These are phyloP conservation scores for Leccinum variicolor DNA, from an alignment of 768 basidiomycete species.

Conservation along the genomic window DNA sequence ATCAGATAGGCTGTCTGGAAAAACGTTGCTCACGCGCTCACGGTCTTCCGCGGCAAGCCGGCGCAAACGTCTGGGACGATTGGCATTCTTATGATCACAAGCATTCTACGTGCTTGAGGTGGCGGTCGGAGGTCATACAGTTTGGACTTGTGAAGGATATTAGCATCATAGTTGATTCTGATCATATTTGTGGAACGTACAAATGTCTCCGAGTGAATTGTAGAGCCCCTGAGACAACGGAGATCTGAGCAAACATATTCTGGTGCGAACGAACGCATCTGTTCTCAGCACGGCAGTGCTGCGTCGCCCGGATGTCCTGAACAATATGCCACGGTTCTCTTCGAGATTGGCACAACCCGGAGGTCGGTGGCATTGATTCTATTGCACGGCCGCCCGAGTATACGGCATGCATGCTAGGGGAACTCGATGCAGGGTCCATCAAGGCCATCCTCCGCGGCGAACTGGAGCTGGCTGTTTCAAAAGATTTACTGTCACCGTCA, in stretches of 20 bases:
- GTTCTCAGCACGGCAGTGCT: neutral
- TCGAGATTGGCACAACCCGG: neutral
- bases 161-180: neutral
- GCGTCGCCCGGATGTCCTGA: neutral
- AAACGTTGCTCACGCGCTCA: neutral
- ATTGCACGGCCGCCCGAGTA: neutral
- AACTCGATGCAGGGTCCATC: neutral
- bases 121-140: neutral
- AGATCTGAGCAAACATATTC: neutral
- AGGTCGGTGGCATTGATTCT: neutral
- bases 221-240: neutral
- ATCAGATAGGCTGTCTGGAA: neutral
- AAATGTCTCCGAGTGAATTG: neutral
- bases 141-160: neutral
- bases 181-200: neutral
- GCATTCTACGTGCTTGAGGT: neutral
- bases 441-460: neutral
- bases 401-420: neutral
- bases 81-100: neutral
- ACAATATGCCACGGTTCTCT: neutral
- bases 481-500: neutral
- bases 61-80: neutral
- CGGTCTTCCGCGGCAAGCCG: neutral
- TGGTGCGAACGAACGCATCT: neutral
- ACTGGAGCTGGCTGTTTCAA: neutral